Percentiles rank a stretch among this genome's conserved stretches.
Evolutionary conservation across 768 basidiomycete species (phyloP).

Genomic region (Filobasidium wieringae): DNA sequence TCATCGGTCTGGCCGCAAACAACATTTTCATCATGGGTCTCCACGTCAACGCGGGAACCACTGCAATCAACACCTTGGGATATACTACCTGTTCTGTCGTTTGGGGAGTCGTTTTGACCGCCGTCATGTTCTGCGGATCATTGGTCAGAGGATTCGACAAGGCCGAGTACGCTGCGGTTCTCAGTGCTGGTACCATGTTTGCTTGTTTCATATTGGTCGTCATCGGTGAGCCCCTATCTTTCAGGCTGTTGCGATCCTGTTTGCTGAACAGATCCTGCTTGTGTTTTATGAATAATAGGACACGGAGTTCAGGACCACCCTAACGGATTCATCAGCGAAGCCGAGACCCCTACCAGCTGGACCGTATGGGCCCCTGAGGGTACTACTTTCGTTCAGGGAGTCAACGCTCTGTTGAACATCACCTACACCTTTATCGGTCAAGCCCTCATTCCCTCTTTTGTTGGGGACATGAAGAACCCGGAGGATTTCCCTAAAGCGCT

Average conservation of each 20-base stretch:
- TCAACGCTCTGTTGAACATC: slow-evolving; percentile 15
- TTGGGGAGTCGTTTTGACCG: slow-evolving; percentile 16
- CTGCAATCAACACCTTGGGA: slow-evolving; percentile 21
- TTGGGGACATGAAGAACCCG: slow-evolving; percentile 22
- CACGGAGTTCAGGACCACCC: slow-evolving; percentile 21
- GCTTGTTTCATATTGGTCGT: slow-evolving; percentile 22
- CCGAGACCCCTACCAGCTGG: slow-evolving; percentile 14
- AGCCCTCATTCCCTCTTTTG: slow-evolving; percentile 23
- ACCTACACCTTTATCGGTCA: slow-evolving; percentile 23
- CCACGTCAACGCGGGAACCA: slow-evolving; percentile 19
- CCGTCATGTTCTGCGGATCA: slow-evolving; percentile 15
- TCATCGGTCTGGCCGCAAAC: slow-evolving; percentile 19
- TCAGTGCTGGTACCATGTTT: slow-evolving; percentile 17
- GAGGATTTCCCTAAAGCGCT: slow-evolving; percentile 27
- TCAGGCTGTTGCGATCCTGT: neutral
- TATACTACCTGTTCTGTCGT: slow-evolving; percentile 18
- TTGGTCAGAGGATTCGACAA: slow-evolving; percentile 19
- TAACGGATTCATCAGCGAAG: slow-evolving; percentile 17
- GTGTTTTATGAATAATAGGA: neutral
- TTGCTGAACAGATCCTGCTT: no score
- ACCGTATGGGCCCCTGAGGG: slow-evolving; percentile 24
- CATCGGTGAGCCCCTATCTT: slow-evolving; percentile 12
- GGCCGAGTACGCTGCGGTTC: slow-evolving; percentile 3
- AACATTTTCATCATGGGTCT: slow-evolving; percentile 24
- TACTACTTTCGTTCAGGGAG: slow-evolving; percentile 20